phyloP scores from a whole-genome alignment of 2,329 filamentous ascomycete genomes.

The Aspergillus sojae region DNA sequence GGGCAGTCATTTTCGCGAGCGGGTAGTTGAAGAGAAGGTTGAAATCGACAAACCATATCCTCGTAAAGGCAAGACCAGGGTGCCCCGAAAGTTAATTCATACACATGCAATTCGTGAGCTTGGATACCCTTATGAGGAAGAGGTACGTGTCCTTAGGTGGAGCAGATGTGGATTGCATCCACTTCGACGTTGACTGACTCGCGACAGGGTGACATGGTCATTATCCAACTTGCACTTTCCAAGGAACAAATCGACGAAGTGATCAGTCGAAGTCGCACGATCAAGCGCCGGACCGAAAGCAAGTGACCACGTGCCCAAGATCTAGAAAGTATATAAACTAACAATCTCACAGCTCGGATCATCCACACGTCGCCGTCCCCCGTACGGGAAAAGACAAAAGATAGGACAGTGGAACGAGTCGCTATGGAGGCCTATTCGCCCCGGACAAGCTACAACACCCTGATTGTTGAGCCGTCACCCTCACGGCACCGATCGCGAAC shows the following conservation, averaged over 20 bases:
- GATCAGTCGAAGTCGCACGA: slow-evolving; percentile 75
- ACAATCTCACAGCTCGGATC: slow-evolving; percentile 23
- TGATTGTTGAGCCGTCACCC: slow-evolving; percentile 36
- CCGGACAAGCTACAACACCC: slow-evolving; percentile 31
- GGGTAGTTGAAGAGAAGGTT: slow-evolving; percentile 31
- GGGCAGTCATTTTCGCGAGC: slow-evolving; percentile 38
- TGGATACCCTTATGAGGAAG: slow-evolving; percentile 83
- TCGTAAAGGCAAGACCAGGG: slow-evolving; percentile 85
- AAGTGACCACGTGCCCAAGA: slow-evolving; percentile 19
- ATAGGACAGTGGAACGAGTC: slow-evolving; percentile 29
- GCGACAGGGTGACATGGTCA: slow-evolving; percentile 71
- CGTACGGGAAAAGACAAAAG: slow-evolving; percentile 24
- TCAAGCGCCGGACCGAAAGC: slow-evolving; percentile 39
- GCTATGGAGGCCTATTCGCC: slow-evolving; percentile 31
- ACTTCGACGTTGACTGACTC: slow-evolving; percentile 15
- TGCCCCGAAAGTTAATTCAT: slow-evolving; percentile 78
- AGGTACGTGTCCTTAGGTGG: slow-evolving; percentile 58
- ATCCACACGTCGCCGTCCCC: slow-evolving; percentile 29
- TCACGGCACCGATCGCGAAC: slow-evolving; percentile 31
- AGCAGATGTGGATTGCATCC: background rate
- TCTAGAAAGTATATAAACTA: slow-evolving; percentile 3
- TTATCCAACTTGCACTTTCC: slow-evolving; percentile 81
- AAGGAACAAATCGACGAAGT: slow-evolving; percentile 92
- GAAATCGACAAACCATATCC: slow-evolving; percentile 59
- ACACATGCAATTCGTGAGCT: slow-evolving; percentile 80